phyloP scores from a whole-genome alignment of 768 basidiomycete genomes.

The Agaricus sinodeliciosus region DNA sequence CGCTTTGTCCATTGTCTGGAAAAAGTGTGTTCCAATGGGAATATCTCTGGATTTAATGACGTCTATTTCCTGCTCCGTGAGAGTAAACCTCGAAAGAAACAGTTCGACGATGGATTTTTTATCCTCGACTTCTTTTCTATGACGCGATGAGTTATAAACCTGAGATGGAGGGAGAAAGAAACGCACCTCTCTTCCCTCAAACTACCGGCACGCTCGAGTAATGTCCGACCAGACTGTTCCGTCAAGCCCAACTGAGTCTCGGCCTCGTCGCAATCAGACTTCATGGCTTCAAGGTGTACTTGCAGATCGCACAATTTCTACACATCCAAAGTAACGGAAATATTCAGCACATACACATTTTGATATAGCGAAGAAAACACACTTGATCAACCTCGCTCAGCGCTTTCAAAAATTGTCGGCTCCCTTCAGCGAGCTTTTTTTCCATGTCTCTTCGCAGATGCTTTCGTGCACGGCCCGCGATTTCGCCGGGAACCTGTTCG shows the following conservation, averaged over 20 bases:
- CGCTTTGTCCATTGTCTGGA: constrained; percentile 82
- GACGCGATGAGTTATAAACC: too few relatives aligned
- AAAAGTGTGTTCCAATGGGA: constrained; percentile 67
- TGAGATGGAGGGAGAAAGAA: too few relatives aligned
- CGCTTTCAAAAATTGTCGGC: constrained; percentile 73
- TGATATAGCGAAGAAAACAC: constrained; percentile 23
- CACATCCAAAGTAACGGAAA: not conserved
- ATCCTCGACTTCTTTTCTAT: constrained; percentile 62
- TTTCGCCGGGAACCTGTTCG: constrained; percentile 46
- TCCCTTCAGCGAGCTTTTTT: constrained; percentile 72
- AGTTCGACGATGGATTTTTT: constrained; percentile 68
- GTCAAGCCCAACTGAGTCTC: constrained; percentile 71
- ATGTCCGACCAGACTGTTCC: constrained; percentile 65
- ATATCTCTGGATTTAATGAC: constrained; percentile 76
- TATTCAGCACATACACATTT: constrained; percentile 4
- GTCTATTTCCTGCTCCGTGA: constrained; percentile 64
- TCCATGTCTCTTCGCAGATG: constrained; percentile 84
- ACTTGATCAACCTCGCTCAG: constrained; percentile 90
- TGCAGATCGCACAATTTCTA: constrained; percentile 85
- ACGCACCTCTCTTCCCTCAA: constrained; percentile 66
- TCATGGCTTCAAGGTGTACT: constrained; percentile 74
- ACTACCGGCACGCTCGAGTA: constrained; percentile 80
- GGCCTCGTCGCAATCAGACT: constrained; percentile 73
- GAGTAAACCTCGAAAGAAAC: constrained; percentile 84
- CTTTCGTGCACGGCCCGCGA: constrained; percentile 69